These are phyloP conservation scores for Cladophialophora bantiana DNA, from an alignment of 2,329 filamentous ascomycete species.

Conservation along the genomic window DNA sequence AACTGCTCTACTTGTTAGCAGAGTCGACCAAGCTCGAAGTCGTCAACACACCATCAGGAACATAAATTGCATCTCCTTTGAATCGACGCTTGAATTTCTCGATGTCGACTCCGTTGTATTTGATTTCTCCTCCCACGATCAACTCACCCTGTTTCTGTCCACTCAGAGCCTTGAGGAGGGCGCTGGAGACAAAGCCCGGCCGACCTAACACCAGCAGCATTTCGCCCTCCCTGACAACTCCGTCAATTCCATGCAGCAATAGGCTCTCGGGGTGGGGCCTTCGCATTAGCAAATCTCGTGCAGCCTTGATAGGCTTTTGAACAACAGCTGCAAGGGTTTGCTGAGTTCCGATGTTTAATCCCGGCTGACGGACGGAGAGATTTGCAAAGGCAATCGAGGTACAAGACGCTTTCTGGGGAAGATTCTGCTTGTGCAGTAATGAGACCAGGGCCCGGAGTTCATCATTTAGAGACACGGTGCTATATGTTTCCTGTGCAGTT, in stretches of 20 bases:
- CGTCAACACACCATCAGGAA: not conserved
- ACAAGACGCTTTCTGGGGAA: slow-evolving; percentile 2
- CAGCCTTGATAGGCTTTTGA: not conserved
- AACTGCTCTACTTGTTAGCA: not conserved
- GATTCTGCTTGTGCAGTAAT: not conserved
- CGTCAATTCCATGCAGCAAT: not conserved
- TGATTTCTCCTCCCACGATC: not conserved
- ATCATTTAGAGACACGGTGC: not conserved
- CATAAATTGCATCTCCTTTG: slow-evolving; percentile 8
- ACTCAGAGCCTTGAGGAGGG: slow-evolving; percentile 61
- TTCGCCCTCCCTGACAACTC: slow-evolving; percentile 44
- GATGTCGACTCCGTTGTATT: slow-evolving; percentile 13
- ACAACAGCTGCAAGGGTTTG: not conserved
- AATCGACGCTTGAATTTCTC: slow-evolving; percentile 1
- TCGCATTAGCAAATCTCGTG: not conserved
- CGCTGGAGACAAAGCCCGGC: slow-evolving; percentile 59
- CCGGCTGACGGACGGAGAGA: not conserved
- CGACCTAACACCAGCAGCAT: slow-evolving; percentile 59
- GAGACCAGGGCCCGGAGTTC: not conserved
- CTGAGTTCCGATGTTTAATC: not conserved
- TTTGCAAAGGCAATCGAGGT: slow-evolving; percentile 3
- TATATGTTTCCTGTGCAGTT: not conserved
- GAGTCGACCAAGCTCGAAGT: not conserved
- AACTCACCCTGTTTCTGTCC: slow-evolving; percentile 45
- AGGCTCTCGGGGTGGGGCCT: not conserved